Conservation (phyloP, 2,329 filamentous ascomycete genomes). For the Gaeumannomyces tritici region DNA sequence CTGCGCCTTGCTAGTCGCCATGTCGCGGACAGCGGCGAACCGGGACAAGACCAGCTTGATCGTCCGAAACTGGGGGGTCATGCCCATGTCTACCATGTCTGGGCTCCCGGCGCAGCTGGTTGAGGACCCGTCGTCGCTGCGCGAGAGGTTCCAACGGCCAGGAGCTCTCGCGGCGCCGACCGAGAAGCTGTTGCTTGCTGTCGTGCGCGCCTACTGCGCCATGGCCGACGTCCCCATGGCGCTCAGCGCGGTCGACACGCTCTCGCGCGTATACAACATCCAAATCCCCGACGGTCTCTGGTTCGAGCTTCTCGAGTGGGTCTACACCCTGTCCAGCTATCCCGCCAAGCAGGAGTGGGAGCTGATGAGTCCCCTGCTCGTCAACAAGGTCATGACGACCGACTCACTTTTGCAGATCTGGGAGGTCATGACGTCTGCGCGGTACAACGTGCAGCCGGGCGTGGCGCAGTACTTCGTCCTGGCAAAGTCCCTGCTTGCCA, state of each 20-base stretch:
- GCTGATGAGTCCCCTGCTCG: slow-evolving; percentile 12
- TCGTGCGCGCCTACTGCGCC: slow-evolving; percentile 61
- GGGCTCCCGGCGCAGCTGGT: background rate
- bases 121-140: background rate
- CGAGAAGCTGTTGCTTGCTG: slow-evolving; percentile 45
- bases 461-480: slow-evolving; percentile 44
- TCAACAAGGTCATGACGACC: slow-evolving; percentile 23
- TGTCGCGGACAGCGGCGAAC: slow-evolving; percentile 27
- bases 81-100: background rate
- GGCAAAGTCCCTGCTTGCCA: slow-evolving; percentile 25
- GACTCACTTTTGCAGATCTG: slow-evolving; percentile 44
- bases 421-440: slow-evolving; percentile 47
- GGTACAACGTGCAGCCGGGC: slow-evolving; percentile 45
- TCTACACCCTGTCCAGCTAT: slow-evolving; percentile 44
- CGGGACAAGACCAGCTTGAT: slow-evolving; percentile 22
- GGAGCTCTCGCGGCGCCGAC: slow-evolving; percentile 51
- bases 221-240: slow-evolving; percentile 54
- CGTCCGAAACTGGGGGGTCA: slow-evolving; percentile 12
- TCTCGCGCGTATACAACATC: slow-evolving; percentile 51
- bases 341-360: slow-evolving; percentile 26
- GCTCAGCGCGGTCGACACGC: slow-evolving; percentile 48
- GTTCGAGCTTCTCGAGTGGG: slow-evolving; percentile 58
- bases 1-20: slow-evolving; percentile 30
- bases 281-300: slow-evolving; percentile 49
- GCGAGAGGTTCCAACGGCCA: slow-evolving; percentile 1